A percentile compares a stretch with the other conserved stretches of the same genome.
phyloP scores from a whole-genome alignment of 352 stramenopile genomes.

The Globisporangium takayamanum region DNA sequence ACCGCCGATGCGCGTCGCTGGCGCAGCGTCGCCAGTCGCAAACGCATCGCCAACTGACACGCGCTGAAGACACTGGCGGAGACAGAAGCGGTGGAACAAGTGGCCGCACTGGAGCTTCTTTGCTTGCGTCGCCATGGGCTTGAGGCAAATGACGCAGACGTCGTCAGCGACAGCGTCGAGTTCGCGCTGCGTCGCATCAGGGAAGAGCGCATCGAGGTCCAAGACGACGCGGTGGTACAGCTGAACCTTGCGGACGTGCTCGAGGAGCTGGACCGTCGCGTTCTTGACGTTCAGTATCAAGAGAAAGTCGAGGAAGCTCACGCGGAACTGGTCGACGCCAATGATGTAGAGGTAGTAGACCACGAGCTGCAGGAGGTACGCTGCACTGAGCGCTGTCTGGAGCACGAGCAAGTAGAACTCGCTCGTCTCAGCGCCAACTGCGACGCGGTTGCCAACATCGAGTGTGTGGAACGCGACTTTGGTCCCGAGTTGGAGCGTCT shows the following conservation, averaged over 20 bases:
- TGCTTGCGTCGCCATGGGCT: slow-evolving; percentile 54
- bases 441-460: slow-evolving; percentile 30
- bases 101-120: slow-evolving; percentile 75
- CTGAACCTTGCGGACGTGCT: slow-evolving; percentile 63
- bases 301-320: slow-evolving; percentile 74
- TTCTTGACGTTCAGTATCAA: slow-evolving; percentile 82
- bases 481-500: slow-evolving; percentile 54
- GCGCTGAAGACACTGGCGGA: slow-evolving; percentile 71
- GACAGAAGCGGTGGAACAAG: slow-evolving; percentile 64
- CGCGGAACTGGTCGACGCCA: slow-evolving; percentile 70
- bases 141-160: slow-evolving; percentile 79
- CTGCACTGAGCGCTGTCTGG: slow-evolving; percentile 51
- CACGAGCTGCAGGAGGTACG: slow-evolving; percentile 63
- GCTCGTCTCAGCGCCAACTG: slow-evolving; percentile 39
- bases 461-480: slow-evolving; percentile 66
- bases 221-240: slow-evolving; percentile 67
- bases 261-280: slow-evolving; percentile 51
- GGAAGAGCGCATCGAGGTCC: slow-evolving; percentile 60
- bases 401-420: slow-evolving; percentile 62
- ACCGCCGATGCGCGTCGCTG: background rate
- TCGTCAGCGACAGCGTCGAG: slow-evolving; percentile 55
- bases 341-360: slow-evolving; percentile 81
- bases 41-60: slow-evolving; percentile 56
- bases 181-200: slow-evolving; percentile 45
- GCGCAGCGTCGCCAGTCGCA: slow-evolving; percentile 23